These are phyloP conservation scores for Entonaema liquescens DNA, from an alignment of 495 filamentous ascomycete species.

Conservation along the genomic window DNA sequence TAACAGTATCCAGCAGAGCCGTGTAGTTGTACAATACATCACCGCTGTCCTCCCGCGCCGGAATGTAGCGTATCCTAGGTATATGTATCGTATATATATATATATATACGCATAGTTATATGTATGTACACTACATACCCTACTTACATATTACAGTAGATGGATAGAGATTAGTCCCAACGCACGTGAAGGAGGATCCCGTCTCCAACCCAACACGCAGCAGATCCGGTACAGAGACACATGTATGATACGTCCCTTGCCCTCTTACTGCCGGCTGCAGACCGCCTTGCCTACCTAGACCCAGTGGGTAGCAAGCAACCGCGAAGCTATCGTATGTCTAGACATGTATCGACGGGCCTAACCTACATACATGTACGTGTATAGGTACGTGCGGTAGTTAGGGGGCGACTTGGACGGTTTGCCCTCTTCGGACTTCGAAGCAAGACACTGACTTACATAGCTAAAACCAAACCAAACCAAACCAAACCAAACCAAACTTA, in stretches of 20 bases:
- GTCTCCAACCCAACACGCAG: conserved; percentile 15
- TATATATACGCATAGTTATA: conserved; percentile 8
- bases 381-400: not conserved
- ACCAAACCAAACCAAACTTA: too few relatives aligned
- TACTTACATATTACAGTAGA: too few relatives aligned
- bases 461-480: too few relatives aligned
- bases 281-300: not conserved
- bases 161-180: too few relatives aligned
- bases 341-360: not conserved
- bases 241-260: not conserved
- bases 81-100: conserved; percentile 9
- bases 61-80: not conserved
- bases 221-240: conserved; percentile 4
- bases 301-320: too few relatives aligned
- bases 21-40: not conserved
- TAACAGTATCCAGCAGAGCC: not conserved
- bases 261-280: not conserved
- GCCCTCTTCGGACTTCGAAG: conserved; percentile 25
- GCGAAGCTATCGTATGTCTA: too few relatives aligned
- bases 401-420: conserved; percentile 11
- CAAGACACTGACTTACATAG: not conserved
- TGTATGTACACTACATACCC: not conserved
- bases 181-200: conserved; percentile 35
- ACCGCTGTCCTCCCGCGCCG: not conserved
- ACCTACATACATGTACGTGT: not conserved